Evolutionary conservation across 805 yeast genomes (phyloP), one percentile per base, ranked within the genome.

Genomic region (Nakazawaea holstii): DNA sequence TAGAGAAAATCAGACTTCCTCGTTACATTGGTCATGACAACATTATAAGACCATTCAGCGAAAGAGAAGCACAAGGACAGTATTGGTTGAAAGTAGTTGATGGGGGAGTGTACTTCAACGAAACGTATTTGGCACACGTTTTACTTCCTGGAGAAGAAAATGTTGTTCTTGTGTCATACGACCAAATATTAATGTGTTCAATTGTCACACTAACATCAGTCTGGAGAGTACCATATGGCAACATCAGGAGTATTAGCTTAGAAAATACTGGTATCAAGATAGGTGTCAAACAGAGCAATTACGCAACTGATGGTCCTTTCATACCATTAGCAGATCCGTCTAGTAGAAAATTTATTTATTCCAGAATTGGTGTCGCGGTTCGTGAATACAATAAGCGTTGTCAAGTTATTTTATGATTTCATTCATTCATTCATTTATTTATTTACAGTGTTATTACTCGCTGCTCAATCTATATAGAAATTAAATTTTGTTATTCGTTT

Each of bases 31-130:
- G 82, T 9, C 76, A 73, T 45, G 92, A 87, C 60, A 79, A 84
- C 11, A 73, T 88, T 1, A 76, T 92, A n/a, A 72, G 82, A 31
- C 84, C 92, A 1, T 94, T 77, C 62, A 77, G 84, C 24, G 79
- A 80, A 51, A 73, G 95, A 48, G 97, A 89, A 53, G 85, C 98
- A 0, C 94, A 90, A 55, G 99, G 99, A 6, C 97, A 92, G 62
- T 86, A 75, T 58, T 88, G 97, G 94, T 71, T 94, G 51, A 91
- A 88, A 65, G 72, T 81, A 7, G 79, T 87, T 20, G 85, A 85
- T 57, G 95, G 95, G 39, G 97, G 97, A 1, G 68, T 77, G 31
- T 88, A 70, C 58, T 75, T 79, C 54, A 70, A 73, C 42, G 97
- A 94, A 56, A 68, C 70, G 17, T 94, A 94, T 58, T 68, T 94